phyloP scores from a whole-genome alignment of 306 rosid genomes.

The Arachis stenosperma region DNA sequence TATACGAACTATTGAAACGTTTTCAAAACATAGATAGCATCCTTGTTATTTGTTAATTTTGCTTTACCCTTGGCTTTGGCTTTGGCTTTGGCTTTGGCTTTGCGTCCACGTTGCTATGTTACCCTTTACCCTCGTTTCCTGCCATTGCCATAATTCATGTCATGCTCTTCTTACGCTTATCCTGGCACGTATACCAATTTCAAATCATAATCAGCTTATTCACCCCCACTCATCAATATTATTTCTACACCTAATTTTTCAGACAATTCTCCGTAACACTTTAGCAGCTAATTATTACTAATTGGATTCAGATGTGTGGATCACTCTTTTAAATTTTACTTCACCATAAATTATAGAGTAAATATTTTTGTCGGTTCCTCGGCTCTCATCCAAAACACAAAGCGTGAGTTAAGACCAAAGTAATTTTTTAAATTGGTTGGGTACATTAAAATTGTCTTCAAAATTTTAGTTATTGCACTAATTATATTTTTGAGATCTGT shows the following conservation, averaged over 20 bases:
- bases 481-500: too few relatives aligned
- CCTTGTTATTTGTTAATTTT: slow-evolving; percentile 30
- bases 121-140: slow-evolving; percentile 42
- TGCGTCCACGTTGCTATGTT: slow-evolving; percentile 52
- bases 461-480: too few relatives aligned
- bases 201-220: slow-evolving; percentile 3
- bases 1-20: too few relatives aligned
- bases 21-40: background rate
- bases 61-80: slow-evolving; percentile 49
- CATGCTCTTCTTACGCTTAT: slow-evolving; percentile 31
- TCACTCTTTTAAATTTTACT: too few relatives aligned
- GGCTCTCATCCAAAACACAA: too few relatives aligned
- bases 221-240: slow-evolving; percentile 31
- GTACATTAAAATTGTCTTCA: too few relatives aligned
- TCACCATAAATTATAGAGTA: too few relatives aligned
- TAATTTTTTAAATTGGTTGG: too few relatives aligned
- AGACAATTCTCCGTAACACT: slow-evolving; percentile 13
- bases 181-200: slow-evolving; percentile 54
- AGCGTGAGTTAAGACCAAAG: too few relatives aligned
- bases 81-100: slow-evolving; percentile 41
- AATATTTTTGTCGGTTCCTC: too few relatives aligned
- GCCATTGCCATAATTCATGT: slow-evolving; percentile 42
- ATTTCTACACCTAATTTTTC: slow-evolving; percentile 46
- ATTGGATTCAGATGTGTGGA: background rate
- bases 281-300: slow-evolving; percentile 6